Evolutionary conservation across 2,329 filamentous ascomycete species (phyloP), one percentile per base, ranked within the genome.

Genomic region (Macroventuria anomochaeta): DNA sequence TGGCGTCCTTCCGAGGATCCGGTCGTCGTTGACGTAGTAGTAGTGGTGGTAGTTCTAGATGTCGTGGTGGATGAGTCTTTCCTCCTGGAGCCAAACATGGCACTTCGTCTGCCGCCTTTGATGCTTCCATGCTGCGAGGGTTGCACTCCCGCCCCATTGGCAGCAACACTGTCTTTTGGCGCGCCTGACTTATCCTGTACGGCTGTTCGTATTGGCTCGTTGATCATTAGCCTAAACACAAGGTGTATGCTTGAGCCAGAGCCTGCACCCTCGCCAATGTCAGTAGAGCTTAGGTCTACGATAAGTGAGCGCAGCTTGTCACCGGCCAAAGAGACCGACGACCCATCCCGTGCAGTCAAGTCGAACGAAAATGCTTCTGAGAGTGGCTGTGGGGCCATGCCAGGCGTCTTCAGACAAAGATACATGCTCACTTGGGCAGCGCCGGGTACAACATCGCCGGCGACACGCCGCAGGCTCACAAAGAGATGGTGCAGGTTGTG

Each of bases 361-460:
- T 93, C 87, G 46, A 96, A 84, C 13, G 85, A 84, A 75, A 91
- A 97, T 42, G 85, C 88, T 75, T 99, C 95, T 2, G 92, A 96
- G 1, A 97, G 77, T 3, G 87, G 85, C 13, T 82, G 81, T 7
- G 89, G 79, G 10, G 81, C 77, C 26, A 85, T 84, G 13, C 86
- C 85, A 2, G 85, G 81, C 1, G 84, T 80, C 69, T 91, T 92
- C 55, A 85, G 84, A 54, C 89, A 93, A 5, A 99, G 81, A 64
- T 90, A 89, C 44, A 96, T 83, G 31, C 89, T 86, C 28, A 99
- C 77, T 48, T 74, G 72, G 0, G 87, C 89, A 1, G 89, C 89
- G 5, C 89, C 84, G 18, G 90, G 88, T n/a, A 85, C 85, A 0
- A 89, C 86, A 28, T 88, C 85, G 12, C 91, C 91, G 1, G 88